These are phyloP conservation scores for Notholithocarpus densiflorus DNA, from an alignment of 306 rosid species.

Conservation along the genomic window DNA sequence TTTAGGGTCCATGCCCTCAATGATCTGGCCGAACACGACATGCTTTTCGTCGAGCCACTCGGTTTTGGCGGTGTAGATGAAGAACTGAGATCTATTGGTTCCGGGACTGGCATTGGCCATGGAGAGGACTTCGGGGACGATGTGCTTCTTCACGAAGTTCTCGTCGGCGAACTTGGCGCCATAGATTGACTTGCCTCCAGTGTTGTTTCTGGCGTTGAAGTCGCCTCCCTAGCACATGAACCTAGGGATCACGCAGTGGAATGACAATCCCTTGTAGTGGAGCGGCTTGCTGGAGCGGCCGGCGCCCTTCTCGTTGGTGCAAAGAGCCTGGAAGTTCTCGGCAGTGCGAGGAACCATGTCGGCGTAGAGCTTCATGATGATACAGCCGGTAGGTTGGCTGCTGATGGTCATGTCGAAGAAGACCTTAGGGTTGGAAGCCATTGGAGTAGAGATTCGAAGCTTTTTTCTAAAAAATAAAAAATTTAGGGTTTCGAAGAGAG, in stretches of 20 bases:
- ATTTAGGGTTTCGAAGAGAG: neutral
- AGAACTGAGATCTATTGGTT: conserved; percentile 93
- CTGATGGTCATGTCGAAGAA: conserved; percentile 75
- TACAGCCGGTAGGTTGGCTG: conserved; percentile 46
- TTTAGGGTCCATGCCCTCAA: conserved; percentile 45
- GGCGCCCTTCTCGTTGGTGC: conserved; percentile 80
- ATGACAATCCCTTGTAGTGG: conserved; percentile 74
- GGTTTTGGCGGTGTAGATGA: conserved; percentile 74
- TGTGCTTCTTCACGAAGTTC: conserved; percentile 86
- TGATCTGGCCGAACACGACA: conserved; percentile 75
- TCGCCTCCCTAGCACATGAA: conserved; percentile 96
- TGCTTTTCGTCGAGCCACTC: conserved; percentile 89
- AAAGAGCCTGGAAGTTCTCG: conserved; percentile 89
- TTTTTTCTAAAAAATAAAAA: neutral
- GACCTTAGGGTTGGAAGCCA: conserved; percentile 72
- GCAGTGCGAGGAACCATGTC: conserved; percentile 69
- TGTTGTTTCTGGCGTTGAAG: conserved; percentile 83
- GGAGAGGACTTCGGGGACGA: conserved; percentile 68
- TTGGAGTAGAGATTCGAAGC: neutral
- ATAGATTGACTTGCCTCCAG: conserved; percentile 87
- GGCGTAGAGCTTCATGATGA: conserved; percentile 79
- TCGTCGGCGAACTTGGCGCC: conserved; percentile 82
- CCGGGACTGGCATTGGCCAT: conserved; percentile 86
- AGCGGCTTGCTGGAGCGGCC: conserved; percentile 73
- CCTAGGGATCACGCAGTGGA: conserved; percentile 87